These are phyloP conservation scores for Trichosporon asahii DNA, from an alignment of 1,284 basidiomycete species.

Conservation along the genomic window DNA sequence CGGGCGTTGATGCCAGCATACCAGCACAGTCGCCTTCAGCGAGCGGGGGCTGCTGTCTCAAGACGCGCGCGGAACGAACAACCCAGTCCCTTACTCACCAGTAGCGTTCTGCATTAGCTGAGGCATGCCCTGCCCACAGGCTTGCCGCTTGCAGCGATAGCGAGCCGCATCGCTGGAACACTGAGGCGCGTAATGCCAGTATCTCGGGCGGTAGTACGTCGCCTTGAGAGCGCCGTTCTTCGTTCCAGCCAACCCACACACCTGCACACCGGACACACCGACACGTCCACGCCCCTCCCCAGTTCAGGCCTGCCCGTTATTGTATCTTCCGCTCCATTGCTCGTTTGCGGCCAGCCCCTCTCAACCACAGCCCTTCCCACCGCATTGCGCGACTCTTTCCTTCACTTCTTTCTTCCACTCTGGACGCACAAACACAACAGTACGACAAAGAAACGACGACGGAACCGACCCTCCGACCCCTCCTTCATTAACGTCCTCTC, in stretches of 20 bases:
- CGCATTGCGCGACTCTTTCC: neutral
- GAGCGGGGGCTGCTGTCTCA: neutral
- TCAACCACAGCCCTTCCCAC: neutral
- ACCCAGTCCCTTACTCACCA: neutral
- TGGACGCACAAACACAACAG: no score
- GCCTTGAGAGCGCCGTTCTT: neutral
- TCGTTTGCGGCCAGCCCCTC: neutral
- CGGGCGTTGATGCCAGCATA: neutral
- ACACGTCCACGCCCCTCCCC: neutral
- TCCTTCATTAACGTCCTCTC: neutral
- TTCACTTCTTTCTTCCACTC: neutral
- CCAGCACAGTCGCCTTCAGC: neutral
- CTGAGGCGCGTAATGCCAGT: neutral
- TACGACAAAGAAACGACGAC: neutral
- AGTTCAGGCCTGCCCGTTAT: neutral
- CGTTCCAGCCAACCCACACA: neutral
- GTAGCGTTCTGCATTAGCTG: neutral
- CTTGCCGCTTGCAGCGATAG: neutral
- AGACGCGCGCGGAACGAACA: neutral
- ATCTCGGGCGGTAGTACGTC: neutral
- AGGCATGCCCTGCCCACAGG: neutral
- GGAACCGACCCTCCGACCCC: neutral
- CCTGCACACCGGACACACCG: neutral
- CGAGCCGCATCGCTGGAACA: neutral
- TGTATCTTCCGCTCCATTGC: neutral